A percentile compares a stretch with the other conserved stretches of the same genome.
phyloP scores from a whole-genome alignment of 805 yeast species.

The Lipomyces yamadae region DNA sequence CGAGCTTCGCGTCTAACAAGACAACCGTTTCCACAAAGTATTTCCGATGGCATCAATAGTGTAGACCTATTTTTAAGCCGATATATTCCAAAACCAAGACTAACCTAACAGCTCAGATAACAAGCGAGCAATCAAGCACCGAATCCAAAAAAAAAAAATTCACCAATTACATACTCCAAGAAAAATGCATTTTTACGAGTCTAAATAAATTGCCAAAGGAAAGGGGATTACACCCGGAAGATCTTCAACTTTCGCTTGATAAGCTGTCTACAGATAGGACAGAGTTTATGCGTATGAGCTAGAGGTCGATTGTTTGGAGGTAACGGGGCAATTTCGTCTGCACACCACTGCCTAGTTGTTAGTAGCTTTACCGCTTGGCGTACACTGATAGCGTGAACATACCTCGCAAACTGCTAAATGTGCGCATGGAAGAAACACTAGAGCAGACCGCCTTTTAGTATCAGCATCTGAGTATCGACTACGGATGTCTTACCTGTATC shows the following conservation, averaged over 20 bases:
- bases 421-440: slow-evolving; percentile 32
- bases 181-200: background rate
- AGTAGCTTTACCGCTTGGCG: background rate
- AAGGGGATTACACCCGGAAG: slow-evolving; percentile 15
- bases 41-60: background rate
- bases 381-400: background rate
- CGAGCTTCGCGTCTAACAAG: background rate
- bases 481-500: slow-evolving; percentile 20
- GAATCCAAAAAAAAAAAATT: background rate
- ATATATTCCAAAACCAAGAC: background rate
- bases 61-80: background rate
- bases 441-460: background rate
- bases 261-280: slow-evolving; percentile 29
- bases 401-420: slow-evolving; percentile 33
- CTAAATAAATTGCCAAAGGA: background rate
- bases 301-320: slow-evolving; percentile 23
- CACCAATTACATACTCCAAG: background rate
- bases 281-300: slow-evolving; percentile 21
- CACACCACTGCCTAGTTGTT: slow-evolving; percentile 22
- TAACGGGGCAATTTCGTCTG: slow-evolving; percentile 29
- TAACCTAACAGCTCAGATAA: background rate
- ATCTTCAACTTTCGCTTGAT: slow-evolving; percentile 25
- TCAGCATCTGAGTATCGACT: background rate
- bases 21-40: no score
- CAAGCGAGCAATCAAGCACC: no score